Evolutionary conservation across 768 basidiomycete species (phyloP).

Genomic region (Mycena chlorophos): DNA sequence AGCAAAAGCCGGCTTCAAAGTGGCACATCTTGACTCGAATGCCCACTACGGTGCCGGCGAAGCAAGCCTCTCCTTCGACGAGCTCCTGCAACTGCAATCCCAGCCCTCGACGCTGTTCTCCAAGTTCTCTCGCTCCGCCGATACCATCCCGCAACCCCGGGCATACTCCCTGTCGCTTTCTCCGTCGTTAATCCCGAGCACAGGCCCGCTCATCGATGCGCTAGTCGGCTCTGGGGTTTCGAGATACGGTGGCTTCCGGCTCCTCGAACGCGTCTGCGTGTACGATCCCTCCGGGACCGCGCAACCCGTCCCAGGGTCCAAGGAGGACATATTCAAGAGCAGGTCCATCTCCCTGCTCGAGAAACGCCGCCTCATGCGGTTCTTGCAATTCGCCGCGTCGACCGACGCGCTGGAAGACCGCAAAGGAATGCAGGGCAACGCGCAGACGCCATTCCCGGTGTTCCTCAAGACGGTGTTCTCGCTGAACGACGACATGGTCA

Average conservation of each 20-base stretch:
- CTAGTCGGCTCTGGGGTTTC: slow-evolving; percentile 82
- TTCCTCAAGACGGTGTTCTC: slow-evolving; percentile 69
- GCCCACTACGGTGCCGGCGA: slow-evolving; percentile 83
- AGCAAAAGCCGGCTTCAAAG: slow-evolving; percentile 82
- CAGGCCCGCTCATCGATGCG: slow-evolving; percentile 76
- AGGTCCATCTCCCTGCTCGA: slow-evolving; percentile 74
- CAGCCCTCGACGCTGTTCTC: slow-evolving; percentile 38
- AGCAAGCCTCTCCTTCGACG: slow-evolving; percentile 80
- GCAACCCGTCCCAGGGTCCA: slow-evolving; percentile 80
- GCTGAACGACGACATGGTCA: slow-evolving; percentile 55
- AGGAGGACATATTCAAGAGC: slow-evolving; percentile 91
- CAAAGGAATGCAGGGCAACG: slow-evolving; percentile 56
- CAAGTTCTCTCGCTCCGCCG: slow-evolving; percentile 44
- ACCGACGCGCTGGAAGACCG: slow-evolving; percentile 72
- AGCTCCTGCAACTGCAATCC: slow-evolving; percentile 69
- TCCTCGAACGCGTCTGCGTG: slow-evolving; percentile 71
- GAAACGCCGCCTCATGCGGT: slow-evolving; percentile 91
- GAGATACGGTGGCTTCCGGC: slow-evolving; percentile 86
- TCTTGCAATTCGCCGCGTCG: slow-evolving; percentile 78
- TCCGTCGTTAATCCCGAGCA: slow-evolving; percentile 77
- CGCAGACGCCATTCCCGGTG: slow-evolving; percentile 54
- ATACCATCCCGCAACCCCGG: slow-evolving; percentile 56
- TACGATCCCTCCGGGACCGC: slow-evolving; percentile 49
- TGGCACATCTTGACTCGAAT: slow-evolving; percentile 86
- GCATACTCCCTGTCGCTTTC: slow-evolving; percentile 86